Evolutionary conservation across 228 moss, liverwort and hornwort species (phyloP), one percentile per base, ranked within the genome.

Genomic region (Sphagnum fallax): DNA sequence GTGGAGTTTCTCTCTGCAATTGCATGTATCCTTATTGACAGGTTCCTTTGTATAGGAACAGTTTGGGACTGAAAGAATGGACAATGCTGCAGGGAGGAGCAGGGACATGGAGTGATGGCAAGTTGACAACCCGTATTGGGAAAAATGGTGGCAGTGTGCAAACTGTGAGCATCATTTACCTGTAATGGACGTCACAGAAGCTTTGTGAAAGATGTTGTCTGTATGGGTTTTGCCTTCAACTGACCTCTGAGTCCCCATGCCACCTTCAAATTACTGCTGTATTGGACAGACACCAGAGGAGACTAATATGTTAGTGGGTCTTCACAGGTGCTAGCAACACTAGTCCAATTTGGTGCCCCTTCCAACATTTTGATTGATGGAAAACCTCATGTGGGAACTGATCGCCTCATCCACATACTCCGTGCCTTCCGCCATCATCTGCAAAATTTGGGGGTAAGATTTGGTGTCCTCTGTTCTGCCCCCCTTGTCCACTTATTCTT

Each of bases 31-130:
- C 32, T 32, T 32, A 32, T 32, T 32, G 32, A 2, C 32, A 32
- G 32, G 32, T 32, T 32, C 32, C 32, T 32, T 2, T 32, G 32
- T 32, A 32, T 32, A 32, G 32, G 32, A 32, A 32, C 32, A 32
- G 32, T 32, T 32, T 32, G 32, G 32, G 32, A 55, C 8, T 55
- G 55, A 55, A 12, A 55, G 12, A 62, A 13, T 6, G 66, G 9
- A 50, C 48, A 49, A 12, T 76, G 69, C 68, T 79, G 67, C 67
- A 97, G 97, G 98, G 98, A 79, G 98, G 98, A 77, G 98, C 98
- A 66, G 98, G 98, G 78, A 94, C 98, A 64, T 98, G 98, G 98
- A 98, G 98, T 81, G 98, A 98, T 74, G 98, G 98, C 69, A 98
- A 98, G 70, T 74, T 98, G 77, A 98, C 98, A 7, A 94, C 94